phyloP scores from a whole-genome alignment of 2,329 filamentous ascomycete species.

The Cadophora sp. region DNA sequence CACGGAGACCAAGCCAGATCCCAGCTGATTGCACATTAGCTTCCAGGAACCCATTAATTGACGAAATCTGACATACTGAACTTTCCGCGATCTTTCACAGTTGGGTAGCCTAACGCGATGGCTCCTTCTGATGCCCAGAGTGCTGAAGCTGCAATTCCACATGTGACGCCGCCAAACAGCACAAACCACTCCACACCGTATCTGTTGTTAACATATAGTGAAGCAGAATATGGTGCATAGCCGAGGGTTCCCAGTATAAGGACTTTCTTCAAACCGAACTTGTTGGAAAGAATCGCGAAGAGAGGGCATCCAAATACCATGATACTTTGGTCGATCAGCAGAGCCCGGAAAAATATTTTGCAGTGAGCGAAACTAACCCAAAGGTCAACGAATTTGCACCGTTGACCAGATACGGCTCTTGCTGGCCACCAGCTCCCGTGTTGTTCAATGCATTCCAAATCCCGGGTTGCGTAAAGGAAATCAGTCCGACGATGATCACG shows the following conservation, averaged over 20 bases:
- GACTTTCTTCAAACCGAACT: conserved; percentile 73
- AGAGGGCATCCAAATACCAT: conserved; percentile 75
- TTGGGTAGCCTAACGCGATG: conserved; percentile 74
- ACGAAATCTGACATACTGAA: conserved; percentile 45
- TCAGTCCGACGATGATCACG: conserved; percentile 71
- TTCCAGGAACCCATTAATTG: not conserved
- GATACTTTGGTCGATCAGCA: conserved; percentile 47
- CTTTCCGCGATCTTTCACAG: conserved; percentile 68
- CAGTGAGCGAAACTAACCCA: conserved; percentile 42
- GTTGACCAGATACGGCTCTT: conserved; percentile 67
- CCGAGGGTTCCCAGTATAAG: conserved; percentile 73
- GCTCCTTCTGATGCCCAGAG: conserved; percentile 79
- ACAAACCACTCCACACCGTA: conserved; percentile 72
- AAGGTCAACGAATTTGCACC: conserved; percentile 74
- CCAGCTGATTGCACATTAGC: conserved; percentile 51
- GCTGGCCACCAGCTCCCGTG: conserved; percentile 70
- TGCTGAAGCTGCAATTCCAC: conserved; percentile 64
- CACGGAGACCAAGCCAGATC: conserved; percentile 66
- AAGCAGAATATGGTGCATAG: conserved; percentile 73
- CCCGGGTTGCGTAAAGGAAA: conserved; percentile 72
- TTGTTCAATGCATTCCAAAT: conserved; percentile 79
- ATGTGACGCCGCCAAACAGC: conserved; percentile 70
- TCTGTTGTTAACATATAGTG: conserved; percentile 73
- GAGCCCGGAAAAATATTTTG: no score
- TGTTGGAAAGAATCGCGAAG: conserved; percentile 65